phyloP scores from a whole-genome alignment of 129 eudicot genomes.

The Tagetes erecta region DNA sequence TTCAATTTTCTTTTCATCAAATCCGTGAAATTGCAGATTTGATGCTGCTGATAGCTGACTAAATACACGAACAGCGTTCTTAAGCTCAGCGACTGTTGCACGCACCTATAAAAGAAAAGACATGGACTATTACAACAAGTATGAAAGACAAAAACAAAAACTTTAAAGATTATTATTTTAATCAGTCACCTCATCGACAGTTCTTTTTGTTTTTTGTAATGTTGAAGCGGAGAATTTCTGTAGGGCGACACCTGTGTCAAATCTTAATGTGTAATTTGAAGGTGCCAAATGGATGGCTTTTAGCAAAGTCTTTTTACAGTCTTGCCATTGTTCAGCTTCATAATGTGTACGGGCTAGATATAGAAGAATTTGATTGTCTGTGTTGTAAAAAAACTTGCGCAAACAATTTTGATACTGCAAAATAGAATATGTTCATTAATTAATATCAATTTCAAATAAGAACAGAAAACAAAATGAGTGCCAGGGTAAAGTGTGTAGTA shows the following conservation, averaged over 20 bases:
- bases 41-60: conserved; percentile 82
- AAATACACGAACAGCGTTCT: conserved; percentile 82
- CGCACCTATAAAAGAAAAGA: conserved; percentile 52
- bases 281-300: conserved; percentile 97
- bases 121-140: not conserved
- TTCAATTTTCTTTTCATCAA: conserved; percentile 96
- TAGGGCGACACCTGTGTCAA: conserved; percentile 83
- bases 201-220: conserved; percentile 76
- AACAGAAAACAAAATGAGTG: not conserved
- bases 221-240: conserved; percentile 96
- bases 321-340: conserved; percentile 99
- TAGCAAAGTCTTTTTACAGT: conserved; percentile 79
- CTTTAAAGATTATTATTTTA: conserved; percentile 9
- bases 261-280: conserved; percentile 86
- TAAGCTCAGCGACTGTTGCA: conserved; percentile 84
- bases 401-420: conserved; percentile 95
- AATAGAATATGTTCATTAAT: not conserved
- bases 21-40: conserved; percentile 74
- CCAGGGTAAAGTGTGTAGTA: conserved; percentile 16
- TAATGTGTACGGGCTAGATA: conserved; percentile 93
- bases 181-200: conserved; percentile 76
- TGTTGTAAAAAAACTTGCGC: conserved; percentile 80
- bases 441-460: conserved; percentile 2
- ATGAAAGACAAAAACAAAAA: conserved; percentile 3
- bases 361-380: conserved; percentile 87